Percentiles rank a stretch among this genome's conserved stretches.
These are phyloP conservation scores for Atalantia buxifolia DNA, from an alignment of 345 rosid species.

Conservation along the genomic window DNA sequence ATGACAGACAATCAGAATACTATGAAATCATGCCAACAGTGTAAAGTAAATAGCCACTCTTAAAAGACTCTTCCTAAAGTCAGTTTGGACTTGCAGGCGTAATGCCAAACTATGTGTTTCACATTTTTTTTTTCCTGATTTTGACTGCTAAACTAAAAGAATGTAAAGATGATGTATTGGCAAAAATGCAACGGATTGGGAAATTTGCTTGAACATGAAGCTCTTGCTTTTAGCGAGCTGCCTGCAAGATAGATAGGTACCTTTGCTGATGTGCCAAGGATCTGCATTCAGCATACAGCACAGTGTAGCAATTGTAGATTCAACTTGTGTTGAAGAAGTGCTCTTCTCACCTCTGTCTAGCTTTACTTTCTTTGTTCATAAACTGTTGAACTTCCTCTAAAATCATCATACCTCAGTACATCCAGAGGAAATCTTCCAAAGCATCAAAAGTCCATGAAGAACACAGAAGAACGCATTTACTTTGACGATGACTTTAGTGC, in stretches of 20 bases:
- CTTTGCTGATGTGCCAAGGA: neutral
- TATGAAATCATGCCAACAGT: neutral
- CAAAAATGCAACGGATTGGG: neutral
- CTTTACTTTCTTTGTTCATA: neutral
- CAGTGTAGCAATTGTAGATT: neutral
- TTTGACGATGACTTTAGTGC: constrained; percentile 14
- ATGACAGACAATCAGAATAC: neutral
- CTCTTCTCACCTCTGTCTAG: neutral
- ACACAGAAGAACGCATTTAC: neutral
- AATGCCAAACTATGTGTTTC: neutral
- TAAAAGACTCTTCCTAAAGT: neutral
- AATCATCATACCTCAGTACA: neutral
- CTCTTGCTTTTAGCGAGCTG: neutral
- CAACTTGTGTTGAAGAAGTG: neutral
- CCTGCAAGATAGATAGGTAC: neutral
- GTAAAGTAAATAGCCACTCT: neutral
- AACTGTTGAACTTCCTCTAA: neutral
- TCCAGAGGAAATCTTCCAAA: neutral
- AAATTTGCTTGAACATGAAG: neutral
- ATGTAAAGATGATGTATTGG: too few species aligned
- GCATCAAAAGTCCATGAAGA: constrained; percentile 1
- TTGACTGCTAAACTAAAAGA: neutral
- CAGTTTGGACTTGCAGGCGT: neutral
- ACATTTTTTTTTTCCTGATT: neutral
- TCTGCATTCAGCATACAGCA: neutral